A percentile compares a stretch with the other conserved stretches of the same genome.
phyloP scores from a whole-genome alignment of 148 eudicot genomes.

The Simmondsia chinensis region DNA sequence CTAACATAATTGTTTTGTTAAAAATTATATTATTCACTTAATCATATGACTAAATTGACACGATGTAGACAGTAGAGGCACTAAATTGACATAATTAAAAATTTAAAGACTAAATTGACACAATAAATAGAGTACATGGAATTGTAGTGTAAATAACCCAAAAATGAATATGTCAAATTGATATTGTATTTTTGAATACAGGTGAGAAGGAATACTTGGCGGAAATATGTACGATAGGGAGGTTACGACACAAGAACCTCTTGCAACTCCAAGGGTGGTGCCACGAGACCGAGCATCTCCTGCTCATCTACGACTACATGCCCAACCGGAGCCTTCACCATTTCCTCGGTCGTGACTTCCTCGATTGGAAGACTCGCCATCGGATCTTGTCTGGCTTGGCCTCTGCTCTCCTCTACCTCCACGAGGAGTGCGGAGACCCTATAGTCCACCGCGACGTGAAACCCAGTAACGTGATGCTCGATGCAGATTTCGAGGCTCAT shows the following conservation, averaged over 20 bases:
- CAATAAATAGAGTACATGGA: too few relatives aligned
- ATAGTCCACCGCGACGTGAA: slow-evolving; percentile 67
- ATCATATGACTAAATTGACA: too few relatives aligned
- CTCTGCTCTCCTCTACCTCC: slow-evolving; percentile 50
- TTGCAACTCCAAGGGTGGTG: slow-evolving; percentile 74
- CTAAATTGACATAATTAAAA: too few relatives aligned
- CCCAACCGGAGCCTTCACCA: slow-evolving; percentile 61
- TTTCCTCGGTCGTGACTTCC: slow-evolving; percentile 26
- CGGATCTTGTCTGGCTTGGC: slow-evolving; percentile 45
- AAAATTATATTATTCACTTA: too few relatives aligned
- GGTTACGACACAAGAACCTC: slow-evolving; percentile 57
- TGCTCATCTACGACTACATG: slow-evolving; percentile 71
- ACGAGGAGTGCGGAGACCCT: slow-evolving; percentile 61
- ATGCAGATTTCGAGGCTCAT: slow-evolving; percentile 44
- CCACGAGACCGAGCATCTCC: slow-evolving; percentile 48
- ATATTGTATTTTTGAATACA: too few relatives aligned
- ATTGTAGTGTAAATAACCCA: too few relatives aligned
- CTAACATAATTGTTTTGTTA: too few relatives aligned
- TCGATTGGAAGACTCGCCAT: slow-evolving; percentile 34
- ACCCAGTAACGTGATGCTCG: slow-evolving; percentile 69
- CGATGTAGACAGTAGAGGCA: too few relatives aligned
- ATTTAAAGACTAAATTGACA: too few relatives aligned
- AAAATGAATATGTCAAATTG: too few relatives aligned
- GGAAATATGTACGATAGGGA: slow-evolving; percentile 65
- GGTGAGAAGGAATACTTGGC: slow-evolving; percentile 67